A percentile compares a stretch with the other conserved stretches of the same genome.
These are phyloP conservation scores for Tylopilus microsporus DNA, from an alignment of 1,284 basidiomycete genomes.

Conservation along the genomic window DNA sequence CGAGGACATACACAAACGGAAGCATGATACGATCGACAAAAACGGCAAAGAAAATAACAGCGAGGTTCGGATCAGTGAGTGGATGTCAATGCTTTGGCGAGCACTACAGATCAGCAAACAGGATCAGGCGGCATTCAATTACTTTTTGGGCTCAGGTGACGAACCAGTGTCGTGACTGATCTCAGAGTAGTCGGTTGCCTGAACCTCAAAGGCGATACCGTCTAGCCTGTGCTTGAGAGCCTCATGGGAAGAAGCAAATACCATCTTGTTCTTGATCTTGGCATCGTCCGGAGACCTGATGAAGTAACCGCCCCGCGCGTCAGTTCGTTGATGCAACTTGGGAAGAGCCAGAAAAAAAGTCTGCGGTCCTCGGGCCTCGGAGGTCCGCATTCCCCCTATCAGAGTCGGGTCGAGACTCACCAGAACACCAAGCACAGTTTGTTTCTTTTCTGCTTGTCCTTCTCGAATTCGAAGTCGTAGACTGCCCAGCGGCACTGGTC, in stretches of 20 bases:
- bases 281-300: conserved; percentile 84
- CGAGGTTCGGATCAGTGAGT: conserved; percentile 14
- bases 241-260: conserved; percentile 89
- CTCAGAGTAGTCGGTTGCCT: conserved; percentile 83
- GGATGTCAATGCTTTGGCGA: conserved; percentile 17
- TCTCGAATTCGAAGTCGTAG: conserved; percentile 88
- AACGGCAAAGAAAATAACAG: neutral
- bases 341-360: neutral
- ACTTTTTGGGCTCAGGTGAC: conserved; percentile 31
- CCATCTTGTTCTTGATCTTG: conserved; percentile 92
- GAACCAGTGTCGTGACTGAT: conserved; percentile 72
- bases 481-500: conserved; percentile 83
- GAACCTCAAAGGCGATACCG: conserved; percentile 76
- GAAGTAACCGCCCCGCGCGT: neutral
- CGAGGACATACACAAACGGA: neutral
- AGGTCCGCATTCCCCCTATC: neutral
- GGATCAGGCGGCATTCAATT: neutral
- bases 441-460: conserved; percentile 64
- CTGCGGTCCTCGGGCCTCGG: neutral
- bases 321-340: neutral
- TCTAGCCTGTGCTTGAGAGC: conserved; percentile 70
- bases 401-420: conserved; percentile 33
- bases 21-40: neutral
- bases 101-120: conserved; percentile 12
- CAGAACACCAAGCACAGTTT: conserved; percentile 88